Conservation (phyloP, 2,329 filamentous ascomycete genomes). For the Calonectria montana region DNA sequence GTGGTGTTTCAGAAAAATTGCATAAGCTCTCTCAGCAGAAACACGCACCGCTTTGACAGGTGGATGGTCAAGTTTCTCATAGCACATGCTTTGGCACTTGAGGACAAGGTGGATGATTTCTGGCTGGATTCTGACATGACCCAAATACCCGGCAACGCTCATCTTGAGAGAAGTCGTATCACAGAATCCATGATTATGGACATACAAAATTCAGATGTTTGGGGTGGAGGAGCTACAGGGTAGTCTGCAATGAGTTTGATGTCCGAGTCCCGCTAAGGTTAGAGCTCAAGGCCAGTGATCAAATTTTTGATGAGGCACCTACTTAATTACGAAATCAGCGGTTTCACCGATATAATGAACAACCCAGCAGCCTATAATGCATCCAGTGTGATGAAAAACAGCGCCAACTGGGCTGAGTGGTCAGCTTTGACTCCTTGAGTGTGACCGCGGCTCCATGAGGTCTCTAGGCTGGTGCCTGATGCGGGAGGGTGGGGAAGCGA, state of each 20-base stretch:
- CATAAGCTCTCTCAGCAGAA: constrained; percentile 38
- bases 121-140: constrained; percentile 10
- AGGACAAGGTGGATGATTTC: constrained; percentile 46
- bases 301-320: no score
- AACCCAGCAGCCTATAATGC: not conserved
- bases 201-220: constrained; percentile 22
- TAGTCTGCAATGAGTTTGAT: not conserved
- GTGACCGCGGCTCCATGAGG: no score
- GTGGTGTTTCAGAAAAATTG: constrained; percentile 49
- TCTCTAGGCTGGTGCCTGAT: not conserved
- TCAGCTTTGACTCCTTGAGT: not conserved
- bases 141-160: not conserved
- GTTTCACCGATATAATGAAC: no score
- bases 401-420: not conserved
- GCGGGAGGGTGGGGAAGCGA: not conserved
- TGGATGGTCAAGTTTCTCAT: constrained; percentile 60
- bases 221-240: not conserved
- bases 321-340: not conserved
- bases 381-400: not conserved
- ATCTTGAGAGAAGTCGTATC: constrained; percentile 34
- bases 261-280: no score
- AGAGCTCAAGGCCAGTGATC: no score
- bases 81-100: constrained; percentile 45
- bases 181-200: constrained; percentile 38
- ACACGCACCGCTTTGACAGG: constrained; percentile 56